Evolutionary conservation across 768 basidiomycete species (phyloP).

Genomic region (Tricholoma sp.): DNA sequence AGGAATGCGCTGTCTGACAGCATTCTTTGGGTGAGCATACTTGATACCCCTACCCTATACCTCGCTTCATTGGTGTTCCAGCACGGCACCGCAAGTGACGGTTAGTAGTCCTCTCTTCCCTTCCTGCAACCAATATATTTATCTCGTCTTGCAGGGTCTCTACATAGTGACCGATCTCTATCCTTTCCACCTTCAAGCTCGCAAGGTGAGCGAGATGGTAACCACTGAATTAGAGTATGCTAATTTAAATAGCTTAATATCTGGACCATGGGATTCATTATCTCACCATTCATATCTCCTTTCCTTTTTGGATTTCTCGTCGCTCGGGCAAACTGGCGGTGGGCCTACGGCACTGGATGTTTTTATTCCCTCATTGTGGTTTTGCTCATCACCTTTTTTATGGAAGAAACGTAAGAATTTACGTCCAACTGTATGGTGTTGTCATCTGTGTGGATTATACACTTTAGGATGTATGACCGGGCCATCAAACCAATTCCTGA

Average conservation of each 20-base stretch:
- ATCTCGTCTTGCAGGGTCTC: constrained; percentile 26
- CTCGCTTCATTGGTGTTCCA: background rate
- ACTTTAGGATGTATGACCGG: constrained; percentile 59
- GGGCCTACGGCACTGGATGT: constrained; percentile 64
- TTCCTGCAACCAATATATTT: background rate
- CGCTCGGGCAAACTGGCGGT: constrained; percentile 53
- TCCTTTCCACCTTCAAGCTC: constrained; percentile 55
- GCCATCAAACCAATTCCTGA: constrained; percentile 45
- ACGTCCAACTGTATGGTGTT: background rate
- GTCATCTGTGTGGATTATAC: background rate
- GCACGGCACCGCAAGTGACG: constrained; percentile 51
- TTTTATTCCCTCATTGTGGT: constrained; percentile 55
- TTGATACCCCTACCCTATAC: background rate
- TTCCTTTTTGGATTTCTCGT: constrained; percentile 67
- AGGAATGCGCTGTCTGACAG: constrained; percentile 31
- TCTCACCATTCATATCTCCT: constrained; percentile 60
- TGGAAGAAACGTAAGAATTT: constrained; percentile 56
- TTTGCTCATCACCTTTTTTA: constrained; percentile 50
- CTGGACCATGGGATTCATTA: constrained; percentile 72
- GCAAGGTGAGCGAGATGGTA: constrained; percentile 31
- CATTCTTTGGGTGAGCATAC: constrained; percentile 22
- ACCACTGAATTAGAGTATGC: background rate
- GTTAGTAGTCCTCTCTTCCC: constrained; percentile 10
- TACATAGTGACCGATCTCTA: constrained; percentile 51
- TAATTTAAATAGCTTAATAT: constrained; percentile 44